Base-by-base conservation (phyloP, 768 basidiomycete genomes). In the Phaeotremella fagi region DNA sequence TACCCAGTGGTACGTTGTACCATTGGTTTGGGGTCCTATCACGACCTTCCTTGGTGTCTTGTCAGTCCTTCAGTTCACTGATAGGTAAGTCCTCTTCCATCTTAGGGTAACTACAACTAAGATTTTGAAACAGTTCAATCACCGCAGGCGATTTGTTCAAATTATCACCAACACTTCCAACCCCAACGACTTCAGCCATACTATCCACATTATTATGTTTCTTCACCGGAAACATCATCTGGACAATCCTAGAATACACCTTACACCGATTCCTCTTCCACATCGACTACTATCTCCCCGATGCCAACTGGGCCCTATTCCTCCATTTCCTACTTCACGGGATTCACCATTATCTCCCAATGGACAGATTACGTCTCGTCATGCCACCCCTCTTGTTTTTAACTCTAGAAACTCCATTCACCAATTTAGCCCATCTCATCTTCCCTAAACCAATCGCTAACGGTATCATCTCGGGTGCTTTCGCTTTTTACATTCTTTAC, bases 241-340 rank as follows among this genome's bases (percentile, higher is more conserved):
- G 94, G 94, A 98, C 95, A 0, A 72, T 95, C 54, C 76, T 95
- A 73, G 95, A 98, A 75, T 99, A 98, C 72, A 77, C 79, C 12
- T 77, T 99, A 66, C 95, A 99, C 75, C 85, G 95, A 36, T 97
- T 97, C 82, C 77, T 99, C 45, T 99, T 99, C 83, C 95, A 99
- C 75, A 77, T 99, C 63, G 95, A 99, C 69, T 79, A 83, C 7
- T 75, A 80, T 66, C 81, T 99, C 20, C 95, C 95, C 2, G 95
- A 99, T 75, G 79, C 77, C 52, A 85, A 86, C 4, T 76, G 77
- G 47, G 88, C 86, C 75, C 79, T 98, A 67, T 83, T 83, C 37
- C 71, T 97, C 23, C 95, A 99, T 71, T 99, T 99, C 77, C 71
- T 88, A 66, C 78, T 89, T 71, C 95, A 98, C 68, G 95, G 95